A percentile compares a stretch with the other conserved stretches of the same genome.
Conservation (phyloP, 2,329 filamentous ascomycete genomes). For the Plenodomus lindquistii region DNA sequence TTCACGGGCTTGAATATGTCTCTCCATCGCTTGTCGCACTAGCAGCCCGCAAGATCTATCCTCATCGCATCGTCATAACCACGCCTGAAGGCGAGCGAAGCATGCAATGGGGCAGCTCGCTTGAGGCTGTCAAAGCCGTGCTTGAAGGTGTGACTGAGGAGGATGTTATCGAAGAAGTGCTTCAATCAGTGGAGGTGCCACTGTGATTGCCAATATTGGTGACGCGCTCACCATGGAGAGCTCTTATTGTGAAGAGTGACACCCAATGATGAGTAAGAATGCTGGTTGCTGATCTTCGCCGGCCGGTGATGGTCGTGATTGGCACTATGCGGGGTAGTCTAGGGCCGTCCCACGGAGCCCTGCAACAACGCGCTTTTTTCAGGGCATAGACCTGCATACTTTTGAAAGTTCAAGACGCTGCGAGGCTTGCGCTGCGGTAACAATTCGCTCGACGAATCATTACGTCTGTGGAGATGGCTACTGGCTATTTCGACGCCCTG, state of each 20-base stretch:
- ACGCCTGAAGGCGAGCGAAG: slow-evolving; percentile 75
- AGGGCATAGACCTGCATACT: slow-evolving; percentile 3
- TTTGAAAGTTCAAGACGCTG: not conserved
- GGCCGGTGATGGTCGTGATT: slow-evolving; percentile 16
- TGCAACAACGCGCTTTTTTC: slow-evolving; percentile 10
- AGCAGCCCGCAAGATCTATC: slow-evolving; percentile 83
- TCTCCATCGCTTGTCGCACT: slow-evolving; percentile 83
- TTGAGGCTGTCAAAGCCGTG: slow-evolving; percentile 68
- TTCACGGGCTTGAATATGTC: slow-evolving; percentile 79
- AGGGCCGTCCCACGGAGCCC: slow-evolving; percentile 10
- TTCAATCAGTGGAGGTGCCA: slow-evolving; percentile 61
- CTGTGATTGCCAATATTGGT: slow-evolving; percentile 40
- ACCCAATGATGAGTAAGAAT: slow-evolving; percentile 27
- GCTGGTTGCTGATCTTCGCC: slow-evolving; percentile 31
- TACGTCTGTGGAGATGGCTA: slow-evolving; percentile 15
- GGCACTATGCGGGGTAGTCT: slow-evolving; percentile 23
- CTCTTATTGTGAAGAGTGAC: not conserved
- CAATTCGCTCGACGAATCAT: not conserved
- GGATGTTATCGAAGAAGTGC: slow-evolving; percentile 61
- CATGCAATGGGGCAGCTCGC: slow-evolving; percentile 87
- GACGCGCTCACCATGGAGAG: not conserved
- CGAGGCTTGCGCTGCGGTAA: not conserved
- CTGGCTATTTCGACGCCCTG: slow-evolving; percentile 24
- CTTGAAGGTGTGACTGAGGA: slow-evolving; percentile 63
- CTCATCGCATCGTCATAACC: slow-evolving; percentile 77